Evolutionary conservation across 495 filamentous ascomycete genomes (phyloP).

Genomic region (Penicillium ucsense): DNA sequence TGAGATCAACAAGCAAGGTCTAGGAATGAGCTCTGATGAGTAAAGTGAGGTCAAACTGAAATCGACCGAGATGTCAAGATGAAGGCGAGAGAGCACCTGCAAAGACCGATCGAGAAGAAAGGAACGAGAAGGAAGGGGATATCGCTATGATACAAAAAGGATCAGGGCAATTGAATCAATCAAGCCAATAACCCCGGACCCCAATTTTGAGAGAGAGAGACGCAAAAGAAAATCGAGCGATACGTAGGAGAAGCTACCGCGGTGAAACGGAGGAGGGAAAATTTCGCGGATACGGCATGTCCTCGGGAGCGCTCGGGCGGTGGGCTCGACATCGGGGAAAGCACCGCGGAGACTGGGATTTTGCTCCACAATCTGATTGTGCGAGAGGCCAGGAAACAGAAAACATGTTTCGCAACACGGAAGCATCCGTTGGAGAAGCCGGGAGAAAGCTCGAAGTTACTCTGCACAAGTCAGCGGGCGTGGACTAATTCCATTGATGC

Average conservation of each 20-base stretch:
- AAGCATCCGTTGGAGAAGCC: no score
- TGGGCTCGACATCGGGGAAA: conserved; percentile 18
- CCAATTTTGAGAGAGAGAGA: conserved; percentile 8
- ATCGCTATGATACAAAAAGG: conserved; percentile 29
- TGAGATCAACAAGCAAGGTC: conserved; percentile 9
- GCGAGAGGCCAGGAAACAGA: background rate
- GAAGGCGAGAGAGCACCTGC: conserved; percentile 7
- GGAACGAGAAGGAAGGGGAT: conserved; percentile 11
- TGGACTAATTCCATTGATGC: no score
- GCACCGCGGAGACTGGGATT: conserved; percentile 11
- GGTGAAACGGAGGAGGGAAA: conserved; percentile 29
- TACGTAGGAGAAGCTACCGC: conserved; percentile 11
- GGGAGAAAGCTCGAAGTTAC: no score
- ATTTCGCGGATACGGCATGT: conserved; percentile 36
- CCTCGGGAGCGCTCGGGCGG: conserved; percentile 40
- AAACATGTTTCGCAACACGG: no score
- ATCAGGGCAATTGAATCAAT: conserved; percentile 33
- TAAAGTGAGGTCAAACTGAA: conserved; percentile 9
- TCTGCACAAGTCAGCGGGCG: no score
- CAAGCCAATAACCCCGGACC: conserved; percentile 30
- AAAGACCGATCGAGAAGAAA: conserved; percentile 4
- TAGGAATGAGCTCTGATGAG: conserved; percentile 11
- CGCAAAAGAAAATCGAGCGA: conserved; percentile 19
- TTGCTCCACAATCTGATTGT: conserved; percentile 7
- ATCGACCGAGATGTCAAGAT: conserved; percentile 1